A percentile compares a stretch with the other conserved stretches of the same genome.
Conservation (phyloP, 202 grass and related monocot genomes). For the Musa balbisiana region DNA sequence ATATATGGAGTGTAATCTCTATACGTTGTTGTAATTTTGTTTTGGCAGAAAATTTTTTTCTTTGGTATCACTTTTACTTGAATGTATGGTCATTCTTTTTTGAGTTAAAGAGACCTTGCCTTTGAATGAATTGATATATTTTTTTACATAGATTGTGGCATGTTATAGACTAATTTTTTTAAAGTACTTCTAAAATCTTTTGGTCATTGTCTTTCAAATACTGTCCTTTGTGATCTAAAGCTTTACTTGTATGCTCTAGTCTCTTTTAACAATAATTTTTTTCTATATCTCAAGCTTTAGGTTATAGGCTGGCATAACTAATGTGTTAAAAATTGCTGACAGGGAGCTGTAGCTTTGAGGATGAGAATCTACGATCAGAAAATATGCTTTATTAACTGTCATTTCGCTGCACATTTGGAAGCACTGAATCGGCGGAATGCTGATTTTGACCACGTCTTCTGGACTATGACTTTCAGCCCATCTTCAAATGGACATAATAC, state of each 20-base stretch:
- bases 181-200: neutral
- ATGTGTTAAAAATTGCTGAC: neutral
- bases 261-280: neutral
- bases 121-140: too few species aligned
- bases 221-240: neutral
- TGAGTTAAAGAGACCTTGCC: too few species aligned
- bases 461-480: slow-evolving; percentile 58
- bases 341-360: slow-evolving; percentile 89
- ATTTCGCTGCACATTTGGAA: slow-evolving; percentile 95
- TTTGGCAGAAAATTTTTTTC: too few species aligned
- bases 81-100: too few species aligned
- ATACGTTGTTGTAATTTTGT: too few species aligned
- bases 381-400: slow-evolving; percentile 92
- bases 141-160: too few species aligned
- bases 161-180: too few species aligned
- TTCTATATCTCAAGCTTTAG: neutral
- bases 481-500: slow-evolving; percentile 38
- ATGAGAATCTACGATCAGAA: slow-evolving; percentile 71
- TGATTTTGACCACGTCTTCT: slow-evolving; percentile 85
- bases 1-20: neutral
- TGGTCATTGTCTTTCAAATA: neutral
- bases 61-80: too few species aligned
- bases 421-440: slow-evolving; percentile 74
- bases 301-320: neutral
- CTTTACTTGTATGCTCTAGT: neutral